Base-by-base conservation (phyloP, 2,329 filamentous ascomycete species). In the Fusarium foetens region DNA sequence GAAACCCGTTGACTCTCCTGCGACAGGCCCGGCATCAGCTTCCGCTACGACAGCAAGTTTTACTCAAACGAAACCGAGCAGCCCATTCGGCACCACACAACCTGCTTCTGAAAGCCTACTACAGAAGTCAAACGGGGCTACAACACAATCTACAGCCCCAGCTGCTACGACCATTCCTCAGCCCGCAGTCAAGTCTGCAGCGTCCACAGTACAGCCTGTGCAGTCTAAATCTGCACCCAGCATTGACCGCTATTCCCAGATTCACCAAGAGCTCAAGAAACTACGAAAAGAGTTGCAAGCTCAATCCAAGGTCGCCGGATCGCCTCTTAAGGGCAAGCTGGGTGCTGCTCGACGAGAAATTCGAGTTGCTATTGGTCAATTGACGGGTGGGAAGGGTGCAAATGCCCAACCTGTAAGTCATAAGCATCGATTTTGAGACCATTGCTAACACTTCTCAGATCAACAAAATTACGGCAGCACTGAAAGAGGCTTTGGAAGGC, bases 261-360 rank as follows among this genome's bases (percentile, higher is more conserved):
- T 96, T 31, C 93, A 95, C 77, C 85, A 89, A 66, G 89, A 88
- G 43, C 85, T 97, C 29, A 97, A 90, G 75, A 85, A 86, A 61
- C 83, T 90, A 21, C 86, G 95, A 23, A 95, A 88, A 66, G 85
- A 87, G 39, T 82, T 90, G 13, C 85, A 91, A 73, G 85, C 85
- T 8, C 89, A 90, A 75, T 82, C 84, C 27, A 88, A 91, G 64
- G 63, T 78, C 19, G 72, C 79, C 75, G 79, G 71, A 4, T 84
- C 83, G 8, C 81, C 77, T 4, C 81, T 94, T 33, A 94, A 93
- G 80, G 85, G 86, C 57, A 86, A 88, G 39, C 87, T 94, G 78
- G 92, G 93, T 38, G 89, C 94, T 60, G 90, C 93, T 85, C 87
- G 93, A 43, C 86, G 93, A 65, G 88, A 91, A 45, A 90, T 96